Evolutionary conservation across 768 basidiomycete genomes (phyloP).

Genomic region (Lyophyllum decastes): DNA sequence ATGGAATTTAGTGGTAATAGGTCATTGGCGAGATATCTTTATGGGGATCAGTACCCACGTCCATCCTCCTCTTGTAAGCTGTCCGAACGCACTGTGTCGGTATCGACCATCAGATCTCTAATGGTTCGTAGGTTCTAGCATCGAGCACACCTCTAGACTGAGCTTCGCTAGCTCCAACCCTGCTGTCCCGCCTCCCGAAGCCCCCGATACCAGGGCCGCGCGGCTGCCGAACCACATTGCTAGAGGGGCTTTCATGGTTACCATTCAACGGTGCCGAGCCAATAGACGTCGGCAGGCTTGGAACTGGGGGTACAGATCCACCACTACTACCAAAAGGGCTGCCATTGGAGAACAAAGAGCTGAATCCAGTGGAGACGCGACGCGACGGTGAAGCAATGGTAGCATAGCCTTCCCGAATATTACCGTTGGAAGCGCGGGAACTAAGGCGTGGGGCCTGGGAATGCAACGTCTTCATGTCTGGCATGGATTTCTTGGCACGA

Average conservation of each 20-base stretch:
- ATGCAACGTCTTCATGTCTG: conserved; percentile 90
- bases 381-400: conserved; percentile 85
- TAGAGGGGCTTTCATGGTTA: conserved; percentile 36
- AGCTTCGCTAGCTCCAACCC: conserved; percentile 46
- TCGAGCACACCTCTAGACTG: conserved; percentile 73
- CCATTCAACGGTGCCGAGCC: conserved; percentile 48
- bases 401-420: conserved; percentile 84
- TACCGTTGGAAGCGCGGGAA: conserved; percentile 84
- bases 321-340: conserved; percentile 40
- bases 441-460: conserved; percentile 76
- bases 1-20: conserved; percentile 19
- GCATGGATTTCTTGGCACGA: conserved; percentile 98
- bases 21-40: conserved; percentile 14
- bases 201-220: conserved; percentile 79
- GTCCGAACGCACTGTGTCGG: conserved; percentile 41
- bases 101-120: conserved; percentile 68
- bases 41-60: conserved; percentile 34
- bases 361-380: conserved; percentile 70
- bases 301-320: conserved; percentile 71
- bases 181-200: conserved; percentile 70
- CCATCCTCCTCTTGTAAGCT: conserved; percentile 47
- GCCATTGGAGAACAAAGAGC: conserved; percentile 66
- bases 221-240: conserved; percentile 79
- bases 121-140: conserved; percentile 81
- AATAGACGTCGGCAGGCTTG: conserved; percentile 66